Conservation (phyloP, 495 filamentous ascomycete species). For the Podospora anserina region DNA sequence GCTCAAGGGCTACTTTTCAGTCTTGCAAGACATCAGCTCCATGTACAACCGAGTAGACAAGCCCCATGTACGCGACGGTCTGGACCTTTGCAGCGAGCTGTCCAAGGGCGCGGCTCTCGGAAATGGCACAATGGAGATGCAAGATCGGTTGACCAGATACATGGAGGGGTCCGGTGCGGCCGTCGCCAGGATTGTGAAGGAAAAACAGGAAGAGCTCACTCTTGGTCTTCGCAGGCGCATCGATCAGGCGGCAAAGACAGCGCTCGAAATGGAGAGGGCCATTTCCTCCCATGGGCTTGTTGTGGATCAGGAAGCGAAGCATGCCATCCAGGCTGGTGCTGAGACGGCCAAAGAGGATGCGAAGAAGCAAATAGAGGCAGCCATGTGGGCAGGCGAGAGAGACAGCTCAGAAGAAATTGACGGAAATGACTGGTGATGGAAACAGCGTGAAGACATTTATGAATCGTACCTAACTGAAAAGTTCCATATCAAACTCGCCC, state of each 20-base stretch:
- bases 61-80: not conserved
- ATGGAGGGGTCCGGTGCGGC: too few species aligned
- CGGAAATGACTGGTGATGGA: not conserved
- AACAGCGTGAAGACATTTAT: too few species aligned
- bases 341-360: not conserved
- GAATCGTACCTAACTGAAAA: too few species aligned
- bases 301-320: not conserved
- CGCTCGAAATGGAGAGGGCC: not conserved
- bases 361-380: not conserved
- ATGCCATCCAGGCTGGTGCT: not conserved
- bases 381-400: not conserved
- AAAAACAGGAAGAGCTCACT: not conserved
- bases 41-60: conserved; percentile 5
- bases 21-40: conserved; percentile 8
- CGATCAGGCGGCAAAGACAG: not conserved
- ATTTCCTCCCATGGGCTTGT: not conserved
- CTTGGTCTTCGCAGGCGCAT: not conserved
- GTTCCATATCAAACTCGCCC: too few species aligned
- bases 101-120: conserved; percentile 1
- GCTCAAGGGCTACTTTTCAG: conserved; percentile 10
- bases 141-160: too few species aligned
- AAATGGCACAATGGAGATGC: not conserved
- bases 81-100: conserved; percentile 2
- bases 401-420: not conserved
- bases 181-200: too few species aligned